Percentiles rank a stretch among this genome's conserved stretches.
Conservation (phyloP, 371 early-diverging fungal species). For the Batkoa obscura region DNA sequence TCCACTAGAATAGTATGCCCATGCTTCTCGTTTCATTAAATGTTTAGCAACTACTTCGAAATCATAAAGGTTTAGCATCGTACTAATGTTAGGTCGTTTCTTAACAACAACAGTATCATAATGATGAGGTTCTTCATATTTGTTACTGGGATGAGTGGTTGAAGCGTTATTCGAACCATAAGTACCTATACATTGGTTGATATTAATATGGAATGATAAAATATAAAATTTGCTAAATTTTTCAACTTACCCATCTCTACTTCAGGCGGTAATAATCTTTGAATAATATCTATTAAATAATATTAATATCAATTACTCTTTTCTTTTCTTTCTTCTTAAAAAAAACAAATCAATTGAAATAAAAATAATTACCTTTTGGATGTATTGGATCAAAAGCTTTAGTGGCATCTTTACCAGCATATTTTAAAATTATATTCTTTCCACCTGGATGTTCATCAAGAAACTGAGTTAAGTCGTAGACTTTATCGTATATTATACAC, state of each 20-base stretch:
- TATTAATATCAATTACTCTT: no score
- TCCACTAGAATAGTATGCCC: slow-evolving; percentile 73
- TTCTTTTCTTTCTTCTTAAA: no score
- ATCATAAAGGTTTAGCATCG: slow-evolving; percentile 49
- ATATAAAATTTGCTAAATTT: neutral
- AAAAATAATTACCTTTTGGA: slow-evolving; percentile 9
- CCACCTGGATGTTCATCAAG: slow-evolving; percentile 38
- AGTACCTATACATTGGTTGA: no score
- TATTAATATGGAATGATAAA: no score
- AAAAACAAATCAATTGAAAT: neutral
- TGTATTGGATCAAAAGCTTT: slow-evolving; percentile 61
- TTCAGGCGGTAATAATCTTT: slow-evolving; percentile 26
- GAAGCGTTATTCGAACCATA: no score
- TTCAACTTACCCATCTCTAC: slow-evolving; percentile 21
- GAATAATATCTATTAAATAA: slow-evolving; percentile 24
- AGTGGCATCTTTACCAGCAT: slow-evolving; percentile 62
- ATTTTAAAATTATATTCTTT: slow-evolving; percentile 35
- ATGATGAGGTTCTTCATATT: neutral
- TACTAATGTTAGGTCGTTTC: slow-evolving; percentile 29
- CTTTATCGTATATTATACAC: slow-evolving; percentile 52
- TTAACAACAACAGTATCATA: slow-evolving; percentile 14
- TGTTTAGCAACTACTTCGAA: slow-evolving; percentile 49
- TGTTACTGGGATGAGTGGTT: no score
- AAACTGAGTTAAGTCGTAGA: slow-evolving; percentile 50
- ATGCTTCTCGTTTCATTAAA: slow-evolving; percentile 39